These are phyloP conservation scores for Saxophila tyrrhenica DNA, from an alignment of 495 filamentous ascomycete genomes.

Conservation along the genomic window DNA sequence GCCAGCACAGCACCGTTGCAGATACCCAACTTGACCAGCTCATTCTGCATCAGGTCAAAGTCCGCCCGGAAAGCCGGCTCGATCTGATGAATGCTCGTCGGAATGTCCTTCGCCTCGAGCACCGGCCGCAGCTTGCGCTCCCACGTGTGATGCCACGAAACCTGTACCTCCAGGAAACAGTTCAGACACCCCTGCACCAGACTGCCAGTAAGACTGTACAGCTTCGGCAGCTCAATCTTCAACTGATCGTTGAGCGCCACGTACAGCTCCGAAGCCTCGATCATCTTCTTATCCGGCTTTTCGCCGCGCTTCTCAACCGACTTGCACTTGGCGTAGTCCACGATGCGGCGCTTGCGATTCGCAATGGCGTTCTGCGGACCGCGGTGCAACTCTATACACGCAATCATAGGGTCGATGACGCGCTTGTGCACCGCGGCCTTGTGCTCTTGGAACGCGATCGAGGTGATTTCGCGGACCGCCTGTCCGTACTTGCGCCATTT, in stretches of 20 bases:
- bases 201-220: constrained; percentile 66
- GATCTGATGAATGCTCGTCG: constrained; percentile 54
- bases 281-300: constrained; percentile 68
- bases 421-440: constrained; percentile 63
- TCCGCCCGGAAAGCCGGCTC: constrained; percentile 51
- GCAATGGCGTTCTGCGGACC: constrained; percentile 77
- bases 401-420: constrained; percentile 78
- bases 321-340: constrained; percentile 79
- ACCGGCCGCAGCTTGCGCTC: constrained; percentile 66
- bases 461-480: constrained; percentile 68
- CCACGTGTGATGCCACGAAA: constrained; percentile 67
- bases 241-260: constrained; percentile 80
- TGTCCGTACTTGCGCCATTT: constrained; percentile 83
- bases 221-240: constrained; percentile 81
- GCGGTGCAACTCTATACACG: constrained; percentile 66
- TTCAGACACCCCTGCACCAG: constrained; percentile 67
- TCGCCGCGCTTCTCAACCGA: constrained; percentile 65
- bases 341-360: constrained; percentile 78
- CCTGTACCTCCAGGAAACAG: constrained; percentile 72
- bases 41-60: constrained; percentile 49
- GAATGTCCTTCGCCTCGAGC: constrained; percentile 52
- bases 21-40: constrained; percentile 41
- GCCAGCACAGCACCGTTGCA: constrained; percentile 48
- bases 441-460: constrained; percentile 72
- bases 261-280: constrained; percentile 75